A percentile compares a stretch with the other conserved stretches of the same genome.
Evolutionary conservation across 345 rosid genomes (phyloP).

Genomic region (Pistacia atlantica): DNA sequence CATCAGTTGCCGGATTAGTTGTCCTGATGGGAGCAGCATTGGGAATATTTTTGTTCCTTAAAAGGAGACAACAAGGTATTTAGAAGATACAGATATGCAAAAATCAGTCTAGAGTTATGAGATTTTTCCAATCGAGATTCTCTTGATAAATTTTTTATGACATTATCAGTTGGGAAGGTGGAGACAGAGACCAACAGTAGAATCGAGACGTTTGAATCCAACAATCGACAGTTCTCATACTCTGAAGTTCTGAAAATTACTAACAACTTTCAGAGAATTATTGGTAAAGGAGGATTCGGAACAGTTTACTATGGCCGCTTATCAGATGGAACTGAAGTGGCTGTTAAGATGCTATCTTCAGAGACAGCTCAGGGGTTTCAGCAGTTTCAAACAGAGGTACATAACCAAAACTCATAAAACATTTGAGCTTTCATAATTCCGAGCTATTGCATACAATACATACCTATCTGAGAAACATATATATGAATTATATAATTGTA

Average conservation of each 20-base stretch:
- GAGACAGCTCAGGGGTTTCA: constrained; percentile 18
- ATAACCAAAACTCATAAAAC: too few species aligned
- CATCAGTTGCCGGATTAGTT: constrained; percentile 26
- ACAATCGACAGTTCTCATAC: constrained; percentile 18
- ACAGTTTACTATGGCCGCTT: constrained; percentile 32
- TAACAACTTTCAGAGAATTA: constrained; percentile 23
- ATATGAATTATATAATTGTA: background rate
- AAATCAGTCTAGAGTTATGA: background rate
- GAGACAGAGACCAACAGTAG: background rate
- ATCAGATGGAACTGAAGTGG: constrained; percentile 26
- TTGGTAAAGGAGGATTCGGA: constrained; percentile 42
- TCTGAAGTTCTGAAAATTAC: constrained; percentile 28
- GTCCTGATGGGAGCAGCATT: constrained; percentile 13
- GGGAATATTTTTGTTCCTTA: constrained; percentile 10
- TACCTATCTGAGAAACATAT: too few species aligned
- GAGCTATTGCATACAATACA: too few species aligned
- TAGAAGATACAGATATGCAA: background rate
- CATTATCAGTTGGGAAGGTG: background rate
- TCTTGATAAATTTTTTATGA: background rate
- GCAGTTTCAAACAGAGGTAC: constrained; percentile 33
- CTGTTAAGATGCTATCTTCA: constrained; percentile 34
- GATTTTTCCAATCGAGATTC: background rate
- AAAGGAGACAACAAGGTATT: constrained; percentile 20
- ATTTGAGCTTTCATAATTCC: too few species aligned
- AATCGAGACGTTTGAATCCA: constrained; percentile 5